These are phyloP conservation scores for Hypholoma fasciculare DNA, from an alignment of 768 basidiomycete genomes.

Conservation along the genomic window DNA sequence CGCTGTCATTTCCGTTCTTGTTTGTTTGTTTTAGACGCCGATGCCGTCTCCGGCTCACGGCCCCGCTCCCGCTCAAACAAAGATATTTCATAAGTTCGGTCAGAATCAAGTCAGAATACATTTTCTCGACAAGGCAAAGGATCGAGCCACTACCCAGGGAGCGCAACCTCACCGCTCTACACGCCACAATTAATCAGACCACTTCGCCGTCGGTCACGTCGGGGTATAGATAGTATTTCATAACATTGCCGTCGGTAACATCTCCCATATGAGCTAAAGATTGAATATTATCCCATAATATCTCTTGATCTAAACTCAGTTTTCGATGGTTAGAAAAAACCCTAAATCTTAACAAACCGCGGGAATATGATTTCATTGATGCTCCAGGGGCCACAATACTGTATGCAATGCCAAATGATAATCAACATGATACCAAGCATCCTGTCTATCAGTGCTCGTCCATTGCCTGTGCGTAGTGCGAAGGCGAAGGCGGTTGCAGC, in stretches of 20 bases:
- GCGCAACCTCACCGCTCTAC: no score
- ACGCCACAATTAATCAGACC: no score
- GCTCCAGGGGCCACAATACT: not conserved
- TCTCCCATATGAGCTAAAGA: not conserved
- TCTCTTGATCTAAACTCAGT: no score
- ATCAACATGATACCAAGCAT: not conserved
- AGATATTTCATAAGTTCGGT: not conserved
- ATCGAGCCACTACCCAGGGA: no score
- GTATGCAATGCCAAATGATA: not conserved
- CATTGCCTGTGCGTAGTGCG: not conserved
- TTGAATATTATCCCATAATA: no score
- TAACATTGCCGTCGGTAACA: slow-evolving; percentile 1
- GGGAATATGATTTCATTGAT: not conserved
- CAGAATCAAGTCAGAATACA: no score
- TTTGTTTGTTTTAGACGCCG: not conserved
- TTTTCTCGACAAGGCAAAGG: no score
- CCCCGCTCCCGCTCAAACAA: not conserved
- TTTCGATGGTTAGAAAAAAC: no score
- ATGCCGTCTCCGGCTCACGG: not conserved
- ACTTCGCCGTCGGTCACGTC: not conserved
- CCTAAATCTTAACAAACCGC: not conserved
- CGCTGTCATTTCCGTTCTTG: not conserved
- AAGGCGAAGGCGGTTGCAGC: not conserved
- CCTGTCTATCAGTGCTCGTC: not conserved
- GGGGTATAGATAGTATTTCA: not conserved